These are phyloP conservation scores for Cladobotryum protrusum DNA, from an alignment of 2,329 filamentous ascomycete species.

Conservation along the genomic window DNA sequence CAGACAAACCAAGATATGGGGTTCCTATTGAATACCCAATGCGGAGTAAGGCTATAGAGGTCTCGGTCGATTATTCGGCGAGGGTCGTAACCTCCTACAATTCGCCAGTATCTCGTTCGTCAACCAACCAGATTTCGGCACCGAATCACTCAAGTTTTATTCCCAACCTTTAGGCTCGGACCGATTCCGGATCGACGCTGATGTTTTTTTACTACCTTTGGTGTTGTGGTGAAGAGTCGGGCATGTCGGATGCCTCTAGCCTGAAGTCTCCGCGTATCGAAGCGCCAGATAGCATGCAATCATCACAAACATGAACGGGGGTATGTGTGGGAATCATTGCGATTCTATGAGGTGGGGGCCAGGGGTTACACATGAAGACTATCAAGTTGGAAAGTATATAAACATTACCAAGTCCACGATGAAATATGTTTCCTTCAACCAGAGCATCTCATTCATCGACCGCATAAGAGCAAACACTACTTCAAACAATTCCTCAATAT, in stretches of 20 bases:
- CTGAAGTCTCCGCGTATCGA: neutral
- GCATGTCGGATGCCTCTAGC: constrained; percentile 5
- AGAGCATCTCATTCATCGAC: no score
- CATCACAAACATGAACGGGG: no score
- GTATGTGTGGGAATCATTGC: no score
- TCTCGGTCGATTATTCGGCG: constrained; percentile 10
- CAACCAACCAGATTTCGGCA: constrained; percentile 1
- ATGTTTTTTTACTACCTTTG: neutral
- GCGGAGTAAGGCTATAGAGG: no score
- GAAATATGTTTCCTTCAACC: no score
- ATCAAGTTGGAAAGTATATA: no score
- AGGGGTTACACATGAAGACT: no score
- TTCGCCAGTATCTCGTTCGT: neutral
- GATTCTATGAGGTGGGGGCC: no score
- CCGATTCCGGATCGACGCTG: constrained; percentile 9
- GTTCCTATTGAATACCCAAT: constrained; percentile 1
- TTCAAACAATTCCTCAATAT: no score
- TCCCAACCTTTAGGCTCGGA: constrained; percentile 6
- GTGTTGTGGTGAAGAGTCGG: neutral
- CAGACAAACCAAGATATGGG: neutral
- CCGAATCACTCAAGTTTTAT: neutral
- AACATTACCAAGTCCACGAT: no score
- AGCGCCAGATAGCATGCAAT: no score
- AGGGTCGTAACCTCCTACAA: neutral
- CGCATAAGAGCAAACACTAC: no score